phyloP scores from a whole-genome alignment of 2,329 filamentous ascomycete genomes.

The Lecanicillium sp. region DNA sequence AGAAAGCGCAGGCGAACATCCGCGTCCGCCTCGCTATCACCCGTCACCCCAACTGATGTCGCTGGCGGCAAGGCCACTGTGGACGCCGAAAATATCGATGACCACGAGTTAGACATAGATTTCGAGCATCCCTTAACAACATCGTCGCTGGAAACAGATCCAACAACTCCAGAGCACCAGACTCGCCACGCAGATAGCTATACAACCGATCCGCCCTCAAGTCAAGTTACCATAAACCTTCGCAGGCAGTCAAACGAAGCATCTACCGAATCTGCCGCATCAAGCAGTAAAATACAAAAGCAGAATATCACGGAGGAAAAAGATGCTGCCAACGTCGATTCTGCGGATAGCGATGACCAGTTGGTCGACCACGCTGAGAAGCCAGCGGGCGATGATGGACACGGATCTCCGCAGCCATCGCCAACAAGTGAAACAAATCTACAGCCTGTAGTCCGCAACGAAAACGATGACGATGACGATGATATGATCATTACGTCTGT shows the following conservation, averaged over 20 bases:
- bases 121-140: too few species aligned
- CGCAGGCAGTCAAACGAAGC: slow-evolving; percentile 31
- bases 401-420: slow-evolving; percentile 23
- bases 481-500: slow-evolving; percentile 16
- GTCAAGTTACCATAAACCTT: slow-evolving; percentile 53
- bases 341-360: too few species aligned
- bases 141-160: not conserved
- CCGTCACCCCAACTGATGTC: slow-evolving; percentile 12
- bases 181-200: slow-evolving; percentile 16
- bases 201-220: slow-evolving; percentile 34
- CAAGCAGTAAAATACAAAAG: too few species aligned
- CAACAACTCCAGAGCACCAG: not conserved
- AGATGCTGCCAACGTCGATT: too few species aligned
- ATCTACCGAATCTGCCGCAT: slow-evolving; percentile 28
- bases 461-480: slow-evolving; percentile 11
- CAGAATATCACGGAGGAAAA: too few species aligned
- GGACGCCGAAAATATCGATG: slow-evolving; percentile 25
- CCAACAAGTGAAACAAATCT: slow-evolving; percentile 34
- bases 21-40: slow-evolving; percentile 43
- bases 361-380: too few species aligned
- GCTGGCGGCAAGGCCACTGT: slow-evolving; percentile 18
- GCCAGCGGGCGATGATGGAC: slow-evolving; percentile 26
- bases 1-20: slow-evolving; percentile 58
- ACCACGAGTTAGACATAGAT: too few species aligned
- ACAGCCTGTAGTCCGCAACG: slow-evolving; percentile 31